Base-by-base conservation (phyloP, 371 early-diverging fungal species). In the Circinella minor region DNA sequence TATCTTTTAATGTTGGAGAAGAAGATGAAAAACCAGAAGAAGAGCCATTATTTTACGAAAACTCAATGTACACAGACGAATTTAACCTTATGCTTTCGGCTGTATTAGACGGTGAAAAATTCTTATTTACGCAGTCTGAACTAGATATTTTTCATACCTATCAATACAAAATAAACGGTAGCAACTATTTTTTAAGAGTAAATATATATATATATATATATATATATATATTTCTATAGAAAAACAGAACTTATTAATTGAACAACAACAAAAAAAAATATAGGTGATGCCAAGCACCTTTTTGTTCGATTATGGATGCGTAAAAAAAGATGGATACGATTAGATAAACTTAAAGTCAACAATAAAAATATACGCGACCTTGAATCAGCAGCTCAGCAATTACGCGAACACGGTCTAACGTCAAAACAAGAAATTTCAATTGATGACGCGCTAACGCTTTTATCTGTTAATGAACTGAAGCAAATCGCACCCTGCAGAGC, bases 271-370 rank as follows among this genome's bases (percentile, higher is more conserved):
- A 36, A 43, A 27, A 36, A 18, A 20, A 9, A 20, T 15, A 27
- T 69, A 86, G 88, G 75, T 36, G 84, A 85, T 37, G 70, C 88
- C 34, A 81, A 81, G 62, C 84, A 90, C 71, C 67, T 92, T 9
- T 86, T 88, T 72, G 89, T 90, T 15, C 84, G 91, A 13, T 76
- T 92, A 5, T 86, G 87, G 64, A 80, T 91, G 77, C 83, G 92
- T 17, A 18, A 10, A 54, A 92, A 88, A 36, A 86, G 80, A 60
- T 89, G 79, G 85, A 68, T 85, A 8, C 82, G 82, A 47, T 71
- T 76, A 7, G 74, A 69, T 36, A 84, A 79, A 36, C 68, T 87
- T 7, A 57, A 57, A 0, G 76, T 82, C 27, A 81, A 81, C 65
- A 18, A 70, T 14, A 66, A 51, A 3, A 55, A 80, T 61, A 64